Evolutionary conservation across 495 filamentous ascomycete species (phyloP), one percentile per base, ranked within the genome.

Genomic region (Polyplosphaeria fusca): DNA sequence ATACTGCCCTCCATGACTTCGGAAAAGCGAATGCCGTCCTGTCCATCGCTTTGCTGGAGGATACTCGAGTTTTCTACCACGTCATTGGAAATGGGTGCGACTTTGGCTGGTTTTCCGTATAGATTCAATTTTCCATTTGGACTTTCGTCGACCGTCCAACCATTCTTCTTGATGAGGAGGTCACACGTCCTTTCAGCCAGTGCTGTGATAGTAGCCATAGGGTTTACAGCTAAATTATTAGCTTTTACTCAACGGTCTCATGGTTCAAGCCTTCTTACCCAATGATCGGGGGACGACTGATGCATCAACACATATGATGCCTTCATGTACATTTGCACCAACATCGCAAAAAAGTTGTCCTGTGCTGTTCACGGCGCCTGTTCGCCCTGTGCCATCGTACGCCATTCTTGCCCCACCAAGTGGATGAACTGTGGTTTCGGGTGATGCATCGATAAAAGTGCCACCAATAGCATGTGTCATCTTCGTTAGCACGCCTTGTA

Each of bases 191-290:
- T 75, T 68, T 86, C 83, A 0, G 85, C 81, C 22, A 88, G 73
- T 18, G 85, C 83, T 0, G 84, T 77, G 32, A 87, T 86, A 2
- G 84, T 88, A 14, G 82, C 85, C 52, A 86, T 79, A n/a, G 83
- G 83, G 61, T 87, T 87, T 12, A 82, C 81, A 5, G 46, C 55
- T 56, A 19, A 2, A 18, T 2, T 13, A 32, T 55, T 18, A 55
- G 20, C 18, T 20, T 20, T 25, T 18, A 47, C 2, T 14, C 4
- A 27, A 5, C 7, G 9, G n/a, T n/a, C 9, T 42, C 13, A 23
- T 16, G 3, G 2, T 2, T 4, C 20, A 46, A 32, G 4, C n/a
- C n/a, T 19, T 20, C 51, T 55, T 11, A 25, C 82, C 82, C 12
- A 87, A 68, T n/a, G 82, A 75, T 28, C 79, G 80, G 1, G 85